Evolutionary conservation across 2,329 filamentous ascomycete genomes (phyloP).

Genomic region (Endoconidiophora laricicola): DNA sequence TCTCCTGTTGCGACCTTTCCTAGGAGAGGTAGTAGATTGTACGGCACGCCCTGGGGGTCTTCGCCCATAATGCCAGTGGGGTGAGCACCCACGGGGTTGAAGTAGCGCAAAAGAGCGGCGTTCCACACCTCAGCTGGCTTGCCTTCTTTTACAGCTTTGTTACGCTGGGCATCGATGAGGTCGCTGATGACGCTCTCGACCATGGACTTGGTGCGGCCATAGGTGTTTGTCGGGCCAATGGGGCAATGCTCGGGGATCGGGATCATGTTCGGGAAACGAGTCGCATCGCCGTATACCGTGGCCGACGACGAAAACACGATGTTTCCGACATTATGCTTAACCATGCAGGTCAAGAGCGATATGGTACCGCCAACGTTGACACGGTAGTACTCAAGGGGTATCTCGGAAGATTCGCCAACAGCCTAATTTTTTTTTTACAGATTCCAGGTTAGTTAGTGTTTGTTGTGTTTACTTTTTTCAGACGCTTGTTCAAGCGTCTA

Average conservation of each 20-base stretch:
- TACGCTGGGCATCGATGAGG: slow-evolving; percentile 72
- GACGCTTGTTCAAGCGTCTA: no score
- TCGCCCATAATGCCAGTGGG: slow-evolving; percentile 96
- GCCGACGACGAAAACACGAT: slow-evolving; percentile 98
- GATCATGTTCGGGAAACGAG: slow-evolving; percentile 93
- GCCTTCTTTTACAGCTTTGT: slow-evolving; percentile 63
- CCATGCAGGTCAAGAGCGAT: slow-evolving; percentile 72
- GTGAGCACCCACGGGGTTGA: slow-evolving; percentile 92
- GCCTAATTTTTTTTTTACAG: slow-evolving; percentile 37
- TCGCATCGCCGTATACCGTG: slow-evolving; percentile 96
- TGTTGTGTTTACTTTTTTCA: background rate
- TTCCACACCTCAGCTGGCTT: slow-evolving; percentile 75
- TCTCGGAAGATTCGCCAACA: slow-evolving; percentile 86
- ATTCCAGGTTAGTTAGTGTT: background rate
- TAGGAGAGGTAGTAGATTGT: slow-evolving; percentile 84
- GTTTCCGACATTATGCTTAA: slow-evolving; percentile 78
- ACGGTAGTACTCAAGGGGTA: slow-evolving; percentile 91
- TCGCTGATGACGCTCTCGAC: slow-evolving; percentile 89
- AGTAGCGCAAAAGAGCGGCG: slow-evolving; percentile 83
- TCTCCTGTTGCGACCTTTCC: slow-evolving; percentile 94
- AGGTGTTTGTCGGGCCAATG: slow-evolving; percentile 90
- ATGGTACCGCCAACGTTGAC: slow-evolving; percentile 93
- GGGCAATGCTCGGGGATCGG: slow-evolving; percentile 96
- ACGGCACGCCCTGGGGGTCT: slow-evolving; percentile 88
- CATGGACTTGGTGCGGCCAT: slow-evolving; percentile 88